These are phyloP conservation scores for Pythium guiyangense DNA, from an alignment of 352 stramenopile genomes.

Conservation along the genomic window DNA sequence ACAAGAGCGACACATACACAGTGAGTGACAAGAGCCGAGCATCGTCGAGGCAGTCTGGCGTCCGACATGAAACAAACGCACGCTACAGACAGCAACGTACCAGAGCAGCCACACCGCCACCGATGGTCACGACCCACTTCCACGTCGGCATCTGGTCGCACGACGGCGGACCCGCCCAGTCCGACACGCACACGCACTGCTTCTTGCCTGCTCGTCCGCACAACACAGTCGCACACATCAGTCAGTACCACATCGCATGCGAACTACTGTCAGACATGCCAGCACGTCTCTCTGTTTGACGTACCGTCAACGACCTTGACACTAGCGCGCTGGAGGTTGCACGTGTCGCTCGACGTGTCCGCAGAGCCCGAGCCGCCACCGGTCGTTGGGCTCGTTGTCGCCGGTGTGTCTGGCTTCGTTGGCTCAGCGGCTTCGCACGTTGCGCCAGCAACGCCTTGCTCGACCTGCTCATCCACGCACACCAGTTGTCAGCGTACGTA, in stretches of 20 bases:
- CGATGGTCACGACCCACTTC: slow-evolving; percentile 63
- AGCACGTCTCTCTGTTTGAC: too few relatives aligned
- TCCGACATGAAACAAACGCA: too few relatives aligned
- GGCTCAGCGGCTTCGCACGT: slow-evolving; percentile 11
- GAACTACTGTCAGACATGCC: too few relatives aligned
- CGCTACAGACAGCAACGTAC: slow-evolving; percentile 17
- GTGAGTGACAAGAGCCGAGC: not conserved
- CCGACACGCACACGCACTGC: slow-evolving; percentile 54
- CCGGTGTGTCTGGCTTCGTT: slow-evolving; percentile 3
- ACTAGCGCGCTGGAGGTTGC: slow-evolving; percentile 50
- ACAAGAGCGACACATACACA: not conserved
- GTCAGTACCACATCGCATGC: too few relatives aligned
- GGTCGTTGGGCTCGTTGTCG: slow-evolving; percentile 6
- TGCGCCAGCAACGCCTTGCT: slow-evolving; percentile 8
- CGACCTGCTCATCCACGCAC: slow-evolving; percentile 5
- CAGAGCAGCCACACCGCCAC: slow-evolving; percentile 49
- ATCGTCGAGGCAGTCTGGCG: too few relatives aligned
- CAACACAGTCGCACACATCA: too few relatives aligned
- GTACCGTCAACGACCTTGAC: slow-evolving; percentile 35
- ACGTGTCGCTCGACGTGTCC: slow-evolving; percentile 26
- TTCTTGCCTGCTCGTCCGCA: slow-evolving; percentile 18
- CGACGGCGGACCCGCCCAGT: slow-evolving; percentile 50
- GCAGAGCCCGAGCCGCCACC: slow-evolving; percentile 5
- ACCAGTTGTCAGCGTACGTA: too few relatives aligned
- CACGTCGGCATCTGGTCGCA: slow-evolving; percentile 53